Conservation (phyloP, 169 alveolate species). For the Pseudocohnilembus persalinus region DNA sequence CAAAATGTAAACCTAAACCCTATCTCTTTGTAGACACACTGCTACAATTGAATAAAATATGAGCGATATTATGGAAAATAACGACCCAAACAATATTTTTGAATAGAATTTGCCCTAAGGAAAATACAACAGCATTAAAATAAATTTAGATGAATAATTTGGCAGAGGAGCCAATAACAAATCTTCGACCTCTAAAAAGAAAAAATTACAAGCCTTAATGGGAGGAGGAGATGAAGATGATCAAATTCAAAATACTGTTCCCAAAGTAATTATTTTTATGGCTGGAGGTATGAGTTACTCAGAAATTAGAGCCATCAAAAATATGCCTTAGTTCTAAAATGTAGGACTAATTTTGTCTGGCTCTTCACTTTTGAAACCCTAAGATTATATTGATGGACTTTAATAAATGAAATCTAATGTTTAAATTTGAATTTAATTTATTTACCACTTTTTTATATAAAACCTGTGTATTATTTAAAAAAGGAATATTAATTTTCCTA, state of each 20-base stretch:
- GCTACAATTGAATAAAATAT: conserved; percentile 31
- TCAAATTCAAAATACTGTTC: neutral
- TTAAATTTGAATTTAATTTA: too few species aligned
- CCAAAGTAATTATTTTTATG: conserved; percentile 9
- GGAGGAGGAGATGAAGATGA: conserved; percentile 25
- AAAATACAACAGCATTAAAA: conserved; percentile 1
- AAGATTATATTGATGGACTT: conserved; percentile 1
- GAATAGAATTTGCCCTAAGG: neutral
- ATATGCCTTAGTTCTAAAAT: neutral
- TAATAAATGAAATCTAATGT: neutral
- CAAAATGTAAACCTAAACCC: conserved; percentile 22
- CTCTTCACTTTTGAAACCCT: conserved; percentile 1
- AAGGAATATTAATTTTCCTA: too few species aligned
- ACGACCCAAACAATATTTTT: neutral
- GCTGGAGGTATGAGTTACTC: conserved; percentile 25
- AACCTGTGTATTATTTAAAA: too few species aligned
- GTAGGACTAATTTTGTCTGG: conserved; percentile 2
- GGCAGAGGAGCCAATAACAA: conserved; percentile 4
- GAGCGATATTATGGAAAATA: neutral
- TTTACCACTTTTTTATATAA: too few species aligned
- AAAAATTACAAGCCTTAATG: conserved; percentile 2
- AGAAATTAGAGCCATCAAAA: conserved; percentile 19
- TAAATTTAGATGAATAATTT: neutral
- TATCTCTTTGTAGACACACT: conserved; percentile 39
- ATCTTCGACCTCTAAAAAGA: neutral